Evolutionary conservation across 2,329 filamentous ascomycete genomes (phyloP).

Genomic region (Tolypocladium pustulatum): DNA sequence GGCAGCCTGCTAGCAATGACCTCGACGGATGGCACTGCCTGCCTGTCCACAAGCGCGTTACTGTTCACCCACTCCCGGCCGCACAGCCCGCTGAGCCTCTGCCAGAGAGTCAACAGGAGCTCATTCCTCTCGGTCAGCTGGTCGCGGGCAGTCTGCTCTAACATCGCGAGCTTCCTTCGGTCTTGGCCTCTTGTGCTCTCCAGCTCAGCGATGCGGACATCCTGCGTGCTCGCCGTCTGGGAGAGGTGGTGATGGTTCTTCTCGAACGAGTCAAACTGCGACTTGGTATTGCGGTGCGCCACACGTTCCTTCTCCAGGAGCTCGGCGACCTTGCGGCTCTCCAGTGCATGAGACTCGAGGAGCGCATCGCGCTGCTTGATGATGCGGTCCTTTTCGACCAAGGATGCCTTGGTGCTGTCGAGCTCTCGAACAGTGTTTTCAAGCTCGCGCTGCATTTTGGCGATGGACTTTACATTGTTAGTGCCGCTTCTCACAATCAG

Average conservation of each 20-base stretch:
- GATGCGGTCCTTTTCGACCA: conserved; percentile 84
- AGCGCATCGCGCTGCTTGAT: conserved; percentile 83
- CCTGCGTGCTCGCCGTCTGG: conserved; percentile 76
- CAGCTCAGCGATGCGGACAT: conserved; percentile 74
- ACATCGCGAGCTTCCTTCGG: conserved; percentile 60
- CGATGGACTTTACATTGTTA: conserved; percentile 50
- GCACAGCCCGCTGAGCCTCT: conserved; percentile 73
- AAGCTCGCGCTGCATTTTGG: conserved; percentile 78
- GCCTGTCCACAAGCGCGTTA: conserved; percentile 80
- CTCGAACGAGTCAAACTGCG: conserved; percentile 79
- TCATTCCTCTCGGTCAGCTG: conserved; percentile 86
- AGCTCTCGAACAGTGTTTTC: conserved; percentile 77
- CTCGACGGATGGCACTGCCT: conserved; percentile 71
- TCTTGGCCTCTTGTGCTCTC: conserved; percentile 72
- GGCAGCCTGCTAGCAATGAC: conserved; percentile 77
- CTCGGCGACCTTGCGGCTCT: conserved; percentile 74
- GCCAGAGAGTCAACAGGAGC: conserved; percentile 82
- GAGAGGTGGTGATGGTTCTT: conserved; percentile 79
- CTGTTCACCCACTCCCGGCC: conserved; percentile 86
- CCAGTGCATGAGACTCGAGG: conserved; percentile 79
- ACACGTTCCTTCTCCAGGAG: conserved; percentile 85
- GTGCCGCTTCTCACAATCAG: neutral
- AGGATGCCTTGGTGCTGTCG: conserved; percentile 62
- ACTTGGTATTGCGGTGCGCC: conserved; percentile 74
- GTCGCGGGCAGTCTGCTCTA: conserved; percentile 76